Evolutionary conservation across 345 rosid genomes (phyloP).

Genomic region (Gossypium thurberi): DNA sequence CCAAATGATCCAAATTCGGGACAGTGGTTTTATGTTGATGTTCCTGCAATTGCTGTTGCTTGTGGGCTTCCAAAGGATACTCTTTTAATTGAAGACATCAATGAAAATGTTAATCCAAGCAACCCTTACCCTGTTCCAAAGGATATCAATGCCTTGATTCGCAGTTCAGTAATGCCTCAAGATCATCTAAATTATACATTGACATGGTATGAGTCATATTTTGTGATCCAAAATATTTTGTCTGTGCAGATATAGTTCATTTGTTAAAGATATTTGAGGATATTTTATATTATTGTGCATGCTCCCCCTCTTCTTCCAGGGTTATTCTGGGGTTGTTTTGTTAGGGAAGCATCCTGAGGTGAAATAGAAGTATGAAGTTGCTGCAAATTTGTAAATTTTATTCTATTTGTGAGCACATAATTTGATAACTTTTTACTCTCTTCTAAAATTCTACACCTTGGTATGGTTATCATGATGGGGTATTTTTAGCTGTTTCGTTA

Average conservation of each 20-base stretch:
- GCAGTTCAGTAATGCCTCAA: constrained; percentile 94
- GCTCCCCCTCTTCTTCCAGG: neutral
- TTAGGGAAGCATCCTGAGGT: neutral
- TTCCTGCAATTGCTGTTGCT: constrained; percentile 63
- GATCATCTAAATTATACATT: constrained; percentile 89
- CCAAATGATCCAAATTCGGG: constrained; percentile 64
- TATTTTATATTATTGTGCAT: neutral
- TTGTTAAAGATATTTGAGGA: neutral
- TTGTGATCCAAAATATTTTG: neutral
- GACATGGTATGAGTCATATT: constrained; percentile 57
- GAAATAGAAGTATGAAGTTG: neutral
- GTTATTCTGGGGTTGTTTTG: neutral
- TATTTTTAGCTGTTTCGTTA: neutral
- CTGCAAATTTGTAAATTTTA: neutral
- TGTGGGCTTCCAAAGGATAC: constrained; percentile 64
- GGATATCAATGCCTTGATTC: constrained; percentile 70
- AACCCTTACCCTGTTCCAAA: constrained; percentile 88
- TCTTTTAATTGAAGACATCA: constrained; percentile 65
- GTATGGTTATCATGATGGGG: neutral
- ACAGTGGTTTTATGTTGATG: constrained; percentile 90
- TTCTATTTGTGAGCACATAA: neutral
- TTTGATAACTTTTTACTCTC: neutral
- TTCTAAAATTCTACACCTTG: neutral
- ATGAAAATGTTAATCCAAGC: constrained; percentile 61
- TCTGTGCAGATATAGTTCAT: neutral